These are phyloP conservation scores for Tylopilus sp. DNA, from an alignment of 768 basidiomycete species.

Conservation along the genomic window DNA sequence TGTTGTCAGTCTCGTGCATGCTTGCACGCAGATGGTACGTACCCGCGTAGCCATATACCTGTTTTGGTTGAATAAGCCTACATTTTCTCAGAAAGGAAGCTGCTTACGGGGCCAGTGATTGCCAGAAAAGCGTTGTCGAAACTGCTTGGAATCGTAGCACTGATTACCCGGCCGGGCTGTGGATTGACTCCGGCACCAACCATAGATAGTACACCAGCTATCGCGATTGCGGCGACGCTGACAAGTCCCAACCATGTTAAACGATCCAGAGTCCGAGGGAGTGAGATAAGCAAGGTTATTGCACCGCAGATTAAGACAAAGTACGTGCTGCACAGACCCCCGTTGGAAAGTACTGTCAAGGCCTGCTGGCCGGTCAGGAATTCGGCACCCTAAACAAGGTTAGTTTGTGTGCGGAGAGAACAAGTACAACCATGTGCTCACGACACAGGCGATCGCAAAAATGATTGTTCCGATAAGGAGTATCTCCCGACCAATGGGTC, in stretches of 20 bases:
- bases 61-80: neutral
- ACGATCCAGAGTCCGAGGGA: neutral
- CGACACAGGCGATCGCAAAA: neutral
- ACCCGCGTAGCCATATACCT: conserved; percentile 9
- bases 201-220: conserved; percentile 36
- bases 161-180: conserved; percentile 28
- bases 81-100: neutral
- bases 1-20: neutral
- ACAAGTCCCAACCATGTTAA: neutral
- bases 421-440: neutral
- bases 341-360: neutral
- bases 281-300: conserved; percentile 3
- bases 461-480: neutral
- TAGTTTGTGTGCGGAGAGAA: neutral
- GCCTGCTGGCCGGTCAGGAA: neutral
- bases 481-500: neutral
- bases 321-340: conserved; percentile 10
- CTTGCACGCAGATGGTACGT: neutral
- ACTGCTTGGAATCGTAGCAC: conserved; percentile 35
- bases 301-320: conserved; percentile 45
- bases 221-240: conserved; percentile 32
- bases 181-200: conserved; percentile 48
- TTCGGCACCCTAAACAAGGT: neutral
- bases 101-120: conserved; percentile 3
- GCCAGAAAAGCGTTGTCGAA: conserved; percentile 35